These are phyloP conservation scores for Aspergillus phoenicis DNA, from an alignment of 2,329 filamentous ascomycete genomes.

Conservation along the genomic window DNA sequence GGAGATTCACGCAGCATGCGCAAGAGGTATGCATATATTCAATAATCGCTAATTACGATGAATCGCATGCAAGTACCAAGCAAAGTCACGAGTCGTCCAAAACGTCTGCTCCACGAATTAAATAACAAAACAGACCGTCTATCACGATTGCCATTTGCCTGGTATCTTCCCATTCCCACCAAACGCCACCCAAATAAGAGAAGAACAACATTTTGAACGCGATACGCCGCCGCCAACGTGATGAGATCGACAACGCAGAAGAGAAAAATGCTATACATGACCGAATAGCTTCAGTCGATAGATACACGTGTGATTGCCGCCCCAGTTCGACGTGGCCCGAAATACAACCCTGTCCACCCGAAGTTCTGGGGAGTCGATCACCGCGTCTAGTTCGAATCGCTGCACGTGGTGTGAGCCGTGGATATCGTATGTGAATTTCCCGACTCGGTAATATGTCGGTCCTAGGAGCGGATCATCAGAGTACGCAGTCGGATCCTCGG, in stretches of 20 bases:
- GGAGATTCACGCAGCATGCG: too few relatives aligned
- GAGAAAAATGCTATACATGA: slow-evolving; percentile 24
- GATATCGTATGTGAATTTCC: slow-evolving; percentile 44
- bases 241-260: not conserved
- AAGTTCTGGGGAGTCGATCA: slow-evolving; percentile 39
- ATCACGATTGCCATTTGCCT: not conserved
- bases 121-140: not conserved
- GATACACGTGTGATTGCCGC: slow-evolving; percentile 47
- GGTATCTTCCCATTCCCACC: not conserved
- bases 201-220: not conserved
- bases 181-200: not conserved
- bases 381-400: slow-evolving; percentile 41
- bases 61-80: not conserved
- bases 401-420: slow-evolving; percentile 40
- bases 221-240: not conserved
- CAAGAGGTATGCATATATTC: too few relatives aligned
- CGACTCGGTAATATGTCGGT: slow-evolving; percentile 42
- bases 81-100: not conserved
- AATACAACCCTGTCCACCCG: slow-evolving; percentile 45
- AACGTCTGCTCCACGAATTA: not conserved
- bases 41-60: not conserved
- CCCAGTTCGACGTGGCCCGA: slow-evolving; percentile 49
- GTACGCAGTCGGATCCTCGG: slow-evolving; percentile 35
- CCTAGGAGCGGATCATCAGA: slow-evolving; percentile 42
- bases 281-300: slow-evolving; percentile 51